phyloP scores from a whole-genome alignment of 1,139 yeast species.

The Scheffersomyces parashehatae region DNA sequence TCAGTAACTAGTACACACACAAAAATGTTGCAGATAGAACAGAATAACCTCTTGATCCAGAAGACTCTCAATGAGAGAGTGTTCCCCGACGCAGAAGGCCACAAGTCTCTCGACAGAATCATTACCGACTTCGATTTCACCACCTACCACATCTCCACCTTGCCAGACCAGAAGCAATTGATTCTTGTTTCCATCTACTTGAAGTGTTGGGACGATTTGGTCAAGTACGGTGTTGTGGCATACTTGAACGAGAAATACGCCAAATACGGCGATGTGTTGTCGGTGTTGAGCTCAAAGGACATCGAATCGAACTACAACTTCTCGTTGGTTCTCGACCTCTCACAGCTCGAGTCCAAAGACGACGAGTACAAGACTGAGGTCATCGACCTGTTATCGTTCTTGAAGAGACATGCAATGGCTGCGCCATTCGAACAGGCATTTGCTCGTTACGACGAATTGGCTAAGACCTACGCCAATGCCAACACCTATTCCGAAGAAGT shows the following conservation, averaged over 20 bases:
- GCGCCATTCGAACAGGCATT: constrained; percentile 93
- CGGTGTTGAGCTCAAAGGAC: constrained; percentile 24
- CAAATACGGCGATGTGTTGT: constrained; percentile 28
- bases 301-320: constrained; percentile 82
- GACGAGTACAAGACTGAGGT: constrained; percentile 52
- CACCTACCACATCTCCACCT: constrained; percentile 86
- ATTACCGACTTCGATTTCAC: constrained; percentile 96
- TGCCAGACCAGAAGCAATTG: constrained; percentile 61
- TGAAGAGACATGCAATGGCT: constrained; percentile 86
- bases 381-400: constrained; percentile 64
- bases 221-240: constrained; percentile 61
- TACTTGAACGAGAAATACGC: constrained; percentile 44
- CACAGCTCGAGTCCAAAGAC: constrained; percentile 34
- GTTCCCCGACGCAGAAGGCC: constrained; percentile 28
- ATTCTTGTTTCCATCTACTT: constrained; percentile 69
- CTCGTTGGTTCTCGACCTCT: constrained; percentile 70
- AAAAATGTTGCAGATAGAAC: constrained; percentile 47
- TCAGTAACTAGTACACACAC: neutral
- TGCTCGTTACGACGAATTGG: constrained; percentile 69
- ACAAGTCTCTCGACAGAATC: constrained; percentile 76
- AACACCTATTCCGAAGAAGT: constrained; percentile 53
- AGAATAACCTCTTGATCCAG: constrained; percentile 42
- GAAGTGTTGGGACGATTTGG: constrained; percentile 76
- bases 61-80: constrained; percentile 43
- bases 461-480: constrained; percentile 49